A percentile compares a stretch with the other conserved stretches of the same genome.
These are phyloP conservation scores for Xanthoconium purpureum DNA, from an alignment of 768 basidiomycete genomes.

Conservation along the genomic window DNA sequence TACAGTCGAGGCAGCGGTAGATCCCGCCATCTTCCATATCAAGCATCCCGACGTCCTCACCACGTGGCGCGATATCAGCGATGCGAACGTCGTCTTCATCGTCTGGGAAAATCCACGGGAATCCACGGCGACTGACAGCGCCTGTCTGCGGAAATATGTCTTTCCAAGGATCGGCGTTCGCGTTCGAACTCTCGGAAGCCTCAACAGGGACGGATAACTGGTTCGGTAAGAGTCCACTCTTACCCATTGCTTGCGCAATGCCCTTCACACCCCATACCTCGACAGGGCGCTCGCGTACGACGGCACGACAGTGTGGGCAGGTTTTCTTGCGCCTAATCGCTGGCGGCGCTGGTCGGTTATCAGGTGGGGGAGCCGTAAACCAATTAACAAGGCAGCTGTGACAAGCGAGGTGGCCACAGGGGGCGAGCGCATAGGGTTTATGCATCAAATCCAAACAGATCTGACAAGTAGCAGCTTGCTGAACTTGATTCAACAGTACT, in stretches of 20 bases:
- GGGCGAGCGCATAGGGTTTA: slow-evolving; percentile 69
- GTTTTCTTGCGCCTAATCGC: slow-evolving; percentile 38
- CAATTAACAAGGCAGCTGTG: slow-evolving; percentile 70
- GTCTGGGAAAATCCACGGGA: slow-evolving; percentile 27
- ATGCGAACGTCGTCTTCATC: slow-evolving; percentile 20
- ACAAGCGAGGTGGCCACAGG: slow-evolving; percentile 75
- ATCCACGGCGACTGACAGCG: slow-evolving; percentile 1
- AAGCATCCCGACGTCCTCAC: slow-evolving; percentile 55
- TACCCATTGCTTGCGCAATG: slow-evolving; percentile 44
- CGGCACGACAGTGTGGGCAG: slow-evolving; percentile 44
- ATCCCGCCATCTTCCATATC: slow-evolving; percentile 76
- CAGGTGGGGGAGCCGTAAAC: slow-evolving; percentile 54
- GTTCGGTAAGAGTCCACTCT: slow-evolving; percentile 47
- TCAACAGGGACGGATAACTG: slow-evolving; percentile 27
- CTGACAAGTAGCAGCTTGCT: slow-evolving; percentile 69
- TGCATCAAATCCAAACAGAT: slow-evolving; percentile 75
- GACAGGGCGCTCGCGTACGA: slow-evolving; percentile 44
- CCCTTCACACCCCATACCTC: slow-evolving; percentile 49
- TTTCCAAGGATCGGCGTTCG: slow-evolving; percentile 58
- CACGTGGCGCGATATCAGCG: slow-evolving; percentile 16
- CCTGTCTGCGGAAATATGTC: slow-evolving; percentile 49
- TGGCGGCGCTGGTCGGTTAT: slow-evolving; percentile 24
- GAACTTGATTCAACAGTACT: slow-evolving; percentile 48
- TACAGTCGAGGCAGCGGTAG: slow-evolving; percentile 72
- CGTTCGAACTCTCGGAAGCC: slow-evolving; percentile 22